Evolutionary conservation across 2,329 filamentous ascomycete genomes (phyloP).

Genomic region (Monilinia laxa): DNA sequence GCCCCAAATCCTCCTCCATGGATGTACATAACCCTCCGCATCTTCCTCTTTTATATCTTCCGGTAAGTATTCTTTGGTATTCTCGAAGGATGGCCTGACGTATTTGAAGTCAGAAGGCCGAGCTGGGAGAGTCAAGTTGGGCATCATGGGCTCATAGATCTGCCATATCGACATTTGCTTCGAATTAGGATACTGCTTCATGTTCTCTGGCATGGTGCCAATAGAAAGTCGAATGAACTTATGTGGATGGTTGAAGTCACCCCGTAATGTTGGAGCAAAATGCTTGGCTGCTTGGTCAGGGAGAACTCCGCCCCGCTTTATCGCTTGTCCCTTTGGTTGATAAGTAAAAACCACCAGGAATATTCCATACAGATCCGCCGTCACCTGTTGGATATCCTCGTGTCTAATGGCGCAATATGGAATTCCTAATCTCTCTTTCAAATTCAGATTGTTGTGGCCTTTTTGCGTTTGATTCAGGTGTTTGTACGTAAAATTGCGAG

Average conservation of each 20-base stretch:
- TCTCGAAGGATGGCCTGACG: not conserved
- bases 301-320: rapidly evolving
- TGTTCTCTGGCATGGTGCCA: not conserved
- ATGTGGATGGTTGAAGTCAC: not conserved
- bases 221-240: slow-evolving; percentile 12
- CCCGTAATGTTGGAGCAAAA: not conserved
- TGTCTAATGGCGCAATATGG: slow-evolving; percentile 18
- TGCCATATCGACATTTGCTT: not conserved
- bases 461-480: not conserved
- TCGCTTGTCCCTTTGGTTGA: not conserved
- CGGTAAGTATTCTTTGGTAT: not conserved
- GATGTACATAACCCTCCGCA: not conserved
- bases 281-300: not conserved
- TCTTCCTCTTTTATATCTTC: not conserved
- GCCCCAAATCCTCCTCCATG: not conserved
- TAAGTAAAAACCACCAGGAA: not conserved
- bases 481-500: not conserved
- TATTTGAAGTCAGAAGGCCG: not conserved
- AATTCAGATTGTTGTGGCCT: slow-evolving; percentile 1
- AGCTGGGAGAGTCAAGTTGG: not conserved
- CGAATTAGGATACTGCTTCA: not conserved
- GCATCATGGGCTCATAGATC: slow-evolving; percentile 15
- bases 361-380: slow-evolving; percentile 11
- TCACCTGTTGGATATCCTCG: slow-evolving; percentile 15
- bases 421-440: not conserved